Evolutionary conservation across 176 grass and related monocot genomes (phyloP).

Genomic region (Triticum aestivum): DNA sequence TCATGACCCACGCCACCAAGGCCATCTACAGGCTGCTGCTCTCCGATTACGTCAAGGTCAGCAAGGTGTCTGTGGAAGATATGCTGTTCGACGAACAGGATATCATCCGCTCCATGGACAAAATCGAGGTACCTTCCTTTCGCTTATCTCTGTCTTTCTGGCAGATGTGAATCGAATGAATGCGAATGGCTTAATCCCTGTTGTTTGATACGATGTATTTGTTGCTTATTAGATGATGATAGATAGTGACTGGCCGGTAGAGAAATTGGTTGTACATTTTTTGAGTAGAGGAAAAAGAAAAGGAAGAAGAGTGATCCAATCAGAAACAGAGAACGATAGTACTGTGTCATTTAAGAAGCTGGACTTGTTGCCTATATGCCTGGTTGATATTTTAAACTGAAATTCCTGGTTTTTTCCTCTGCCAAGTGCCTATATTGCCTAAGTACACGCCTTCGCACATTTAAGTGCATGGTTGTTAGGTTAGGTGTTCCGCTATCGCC

Average conservation of each 20-base stretch:
- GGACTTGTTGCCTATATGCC: background rate
- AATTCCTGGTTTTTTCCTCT: background rate
- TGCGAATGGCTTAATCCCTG: background rate
- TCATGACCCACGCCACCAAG: constrained; percentile 97
- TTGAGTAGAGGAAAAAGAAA: background rate
- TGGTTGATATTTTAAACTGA: background rate
- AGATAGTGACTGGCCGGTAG: background rate
- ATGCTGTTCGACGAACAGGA: constrained; percentile 90
- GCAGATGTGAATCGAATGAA: background rate
- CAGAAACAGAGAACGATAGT: background rate
- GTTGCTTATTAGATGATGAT: background rate
- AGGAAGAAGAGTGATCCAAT: background rate
- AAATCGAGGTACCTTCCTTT: constrained; percentile 64
- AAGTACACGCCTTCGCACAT: too few species aligned
- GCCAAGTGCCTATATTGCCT: too few species aligned
- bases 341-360: background rate
- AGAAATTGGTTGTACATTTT: background rate
- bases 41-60: constrained; percentile 92
- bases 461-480: too few species aligned
- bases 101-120: constrained; percentile 86
- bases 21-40: constrained; percentile 89
- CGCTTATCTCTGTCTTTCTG: background rate
- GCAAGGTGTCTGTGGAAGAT: constrained; percentile 95
- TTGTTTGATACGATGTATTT: background rate
- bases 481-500: too few species aligned